Evolutionary conservation across 1,139 yeast genomes (phyloP).

Genomic region (Pneumocystis carinii): DNA sequence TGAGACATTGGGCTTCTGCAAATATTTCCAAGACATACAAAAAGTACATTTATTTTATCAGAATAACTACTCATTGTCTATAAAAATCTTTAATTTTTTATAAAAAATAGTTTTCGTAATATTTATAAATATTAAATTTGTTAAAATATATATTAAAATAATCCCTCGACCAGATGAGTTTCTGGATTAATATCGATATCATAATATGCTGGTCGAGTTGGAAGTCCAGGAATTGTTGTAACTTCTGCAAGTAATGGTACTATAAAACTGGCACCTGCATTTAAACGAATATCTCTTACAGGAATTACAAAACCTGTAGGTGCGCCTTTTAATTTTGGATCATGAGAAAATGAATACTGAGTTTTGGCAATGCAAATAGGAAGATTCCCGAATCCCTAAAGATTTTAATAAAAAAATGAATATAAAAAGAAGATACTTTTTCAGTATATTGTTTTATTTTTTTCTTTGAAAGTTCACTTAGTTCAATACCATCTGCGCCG

Average conservation of each 20-base stretch:
- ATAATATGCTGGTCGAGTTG: constrained; percentile 94
- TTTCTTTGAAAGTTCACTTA: constrained; percentile 67
- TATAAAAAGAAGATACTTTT: constrained; percentile 27
- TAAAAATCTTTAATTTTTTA: not conserved
- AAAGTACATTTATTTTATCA: not conserved
- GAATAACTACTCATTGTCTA: not conserved
- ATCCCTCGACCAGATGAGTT: constrained; percentile 87
- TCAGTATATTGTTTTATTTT: constrained; percentile 71
- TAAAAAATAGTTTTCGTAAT: not conserved
- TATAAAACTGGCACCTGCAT: constrained; percentile 92
- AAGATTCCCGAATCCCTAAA: constrained; percentile 63
- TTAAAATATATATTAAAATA: constrained; percentile 37
- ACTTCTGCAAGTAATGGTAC: constrained; percentile 95
- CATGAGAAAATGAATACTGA: constrained; percentile 91
- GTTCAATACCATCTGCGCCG: constrained; percentile 83
- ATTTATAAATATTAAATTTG: not conserved
- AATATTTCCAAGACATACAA: not conserved
- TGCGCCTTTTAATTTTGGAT: constrained; percentile 83
- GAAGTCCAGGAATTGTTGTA: constrained; percentile 94
- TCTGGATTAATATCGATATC: constrained; percentile 76
- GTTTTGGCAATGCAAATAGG: constrained; percentile 98
- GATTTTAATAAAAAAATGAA: not conserved
- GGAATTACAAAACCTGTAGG: constrained; percentile 93
- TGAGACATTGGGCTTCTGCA: constrained; percentile 1
- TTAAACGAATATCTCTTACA: constrained; percentile 82